phyloP scores from a whole-genome alignment of 768 basidiomycete species.

The Hydnomerulius pinastri region DNA sequence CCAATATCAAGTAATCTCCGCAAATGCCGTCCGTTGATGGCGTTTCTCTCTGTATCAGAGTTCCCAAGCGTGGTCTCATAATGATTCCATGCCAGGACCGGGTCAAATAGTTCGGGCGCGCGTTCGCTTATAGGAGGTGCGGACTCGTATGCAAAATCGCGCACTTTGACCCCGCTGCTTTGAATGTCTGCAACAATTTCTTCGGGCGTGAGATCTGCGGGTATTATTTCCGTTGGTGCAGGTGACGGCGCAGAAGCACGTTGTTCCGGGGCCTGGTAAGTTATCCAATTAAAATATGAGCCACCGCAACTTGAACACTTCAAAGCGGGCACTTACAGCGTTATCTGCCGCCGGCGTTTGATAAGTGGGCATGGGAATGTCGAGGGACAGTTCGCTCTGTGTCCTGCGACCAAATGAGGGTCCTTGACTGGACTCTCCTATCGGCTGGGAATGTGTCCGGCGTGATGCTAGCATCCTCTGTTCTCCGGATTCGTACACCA shows the following conservation, averaged over 20 bases:
- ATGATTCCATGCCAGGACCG: conserved; percentile 31
- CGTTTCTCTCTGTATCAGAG: conserved; percentile 13
- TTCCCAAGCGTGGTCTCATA: conserved; percentile 29
- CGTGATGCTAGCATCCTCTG: conserved; percentile 8
- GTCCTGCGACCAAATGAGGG: conserved; percentile 21
- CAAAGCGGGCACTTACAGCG: conserved; percentile 19
- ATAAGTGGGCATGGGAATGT: conserved; percentile 11
- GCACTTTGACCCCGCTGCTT: conserved; percentile 28
- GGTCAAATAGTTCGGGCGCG: conserved; percentile 33
- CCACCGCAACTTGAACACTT: neutral
- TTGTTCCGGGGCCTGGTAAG: conserved; percentile 13
- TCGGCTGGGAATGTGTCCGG: conserved; percentile 22
- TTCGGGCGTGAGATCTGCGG: conserved; percentile 33
- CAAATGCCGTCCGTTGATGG: conserved; percentile 25
- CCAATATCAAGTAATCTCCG: conserved; percentile 31
- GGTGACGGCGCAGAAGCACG: conserved; percentile 30
- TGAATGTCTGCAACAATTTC: conserved; percentile 36
- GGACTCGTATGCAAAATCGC: conserved; percentile 33
- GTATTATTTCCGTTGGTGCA: conserved; percentile 34
- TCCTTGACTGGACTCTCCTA: conserved; percentile 26
- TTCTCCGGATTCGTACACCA: conserved; percentile 12
- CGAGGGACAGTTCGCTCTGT: conserved; percentile 26
- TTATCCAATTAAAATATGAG: conserved; percentile 7
- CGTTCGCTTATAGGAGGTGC: conserved; percentile 11
- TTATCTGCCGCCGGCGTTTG: conserved; percentile 21